Base-by-base conservation (phyloP, 441 rosid species). In the Corymbia calophylla region DNA sequence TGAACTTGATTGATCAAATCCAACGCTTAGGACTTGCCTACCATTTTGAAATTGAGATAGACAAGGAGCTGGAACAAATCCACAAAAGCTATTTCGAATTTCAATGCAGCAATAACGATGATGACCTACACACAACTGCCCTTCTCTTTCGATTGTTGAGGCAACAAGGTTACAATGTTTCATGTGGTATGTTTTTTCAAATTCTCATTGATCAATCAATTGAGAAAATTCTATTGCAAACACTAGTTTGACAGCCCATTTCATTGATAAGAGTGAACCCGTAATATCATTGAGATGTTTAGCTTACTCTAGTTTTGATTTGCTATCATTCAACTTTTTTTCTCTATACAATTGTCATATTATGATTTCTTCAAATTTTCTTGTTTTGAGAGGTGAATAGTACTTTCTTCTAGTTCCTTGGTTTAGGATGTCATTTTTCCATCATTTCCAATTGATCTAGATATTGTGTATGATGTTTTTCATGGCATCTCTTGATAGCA, bases 101-200 rank as follows among this genome's bases (percentile, higher is more conserved):
- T 55, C 82, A 86, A 11, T 25, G 9, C 2, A 19, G 7, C 6
- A 4, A 49, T 32, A 35, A 53, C 18, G 70, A 53, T 86, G 44
- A 84, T 0, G 86, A 86, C 70, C 86, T 89, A 53, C 44, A 53
- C 54, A 86, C 17, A 25, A 68, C 55, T 3, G 55, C 90, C 53
- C 90, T 89, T 27, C 32, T 86, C 58, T 89, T 89, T 60, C 88
- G 88, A 29, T 17, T 89, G 64, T 73, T 89, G 58, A 86, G 90
- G 23, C 88, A 89, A 89, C 90, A 89, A 64, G 90, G 90, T 19
- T 68, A 51, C 86, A 70, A 31, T 2, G 53, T 89, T 87, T 87
- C 90, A 53, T 86, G 88, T 32, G 68, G 90, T 89, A 86, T 48
- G 84, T 51, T n/a, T 29, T 53, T 8, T 49, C 35, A 49, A 16